Base-by-base conservation (phyloP, 805 yeast species). In the Metschnikowia baotianmanensis region DNA sequence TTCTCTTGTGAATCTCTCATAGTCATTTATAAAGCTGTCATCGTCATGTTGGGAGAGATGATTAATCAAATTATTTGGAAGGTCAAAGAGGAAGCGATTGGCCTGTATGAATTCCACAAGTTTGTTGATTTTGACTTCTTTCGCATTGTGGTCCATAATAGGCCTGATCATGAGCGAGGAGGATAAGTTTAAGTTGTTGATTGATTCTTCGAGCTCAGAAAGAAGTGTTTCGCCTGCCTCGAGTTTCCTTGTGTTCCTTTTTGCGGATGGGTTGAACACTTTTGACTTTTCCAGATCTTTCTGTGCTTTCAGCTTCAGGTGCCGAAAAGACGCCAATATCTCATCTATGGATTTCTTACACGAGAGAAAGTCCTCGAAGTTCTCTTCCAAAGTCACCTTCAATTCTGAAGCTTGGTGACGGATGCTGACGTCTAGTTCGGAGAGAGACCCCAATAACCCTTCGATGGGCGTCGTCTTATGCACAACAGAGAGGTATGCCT, bases 91-190 rank as follows among this genome's bases (percentile, higher is more conserved):
- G 33, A 59, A 64, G 27, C 52, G 51, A 44, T 69, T 57, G 3
- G 47, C 37, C 12, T 54, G 53, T 11, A 69, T 48, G 40, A 67
- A 67, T 6, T 68, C 73, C 26, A 69, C 63, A 40, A 69, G 51
- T 34, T 49, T 56, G 17, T 51, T 30, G 17, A 69, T 47, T 38
- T 69, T 69, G 7, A 40, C 41, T 50, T 67, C 72, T 43, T 59
- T 63, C 19, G 54, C 51, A 39, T 62, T 60, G 40, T 65, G 65
- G 26, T 69, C 74, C 47, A 59, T 52, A 11, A 69, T 63, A 5
- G 75, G 75, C 32, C 72, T 53, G 22, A 69, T 67, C 60, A 67
- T 61, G 31, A 67, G 50, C 6, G 68, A 51, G 0, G 72, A 59
- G 1, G 68, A 56, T 24, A 63, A 48, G 38, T 66, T 68, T 34